Evolutionary conservation across 1,284 basidiomycete genomes (phyloP), one percentile per base, ranked within the genome.

Genomic region (Amylostereum chailletii): DNA sequence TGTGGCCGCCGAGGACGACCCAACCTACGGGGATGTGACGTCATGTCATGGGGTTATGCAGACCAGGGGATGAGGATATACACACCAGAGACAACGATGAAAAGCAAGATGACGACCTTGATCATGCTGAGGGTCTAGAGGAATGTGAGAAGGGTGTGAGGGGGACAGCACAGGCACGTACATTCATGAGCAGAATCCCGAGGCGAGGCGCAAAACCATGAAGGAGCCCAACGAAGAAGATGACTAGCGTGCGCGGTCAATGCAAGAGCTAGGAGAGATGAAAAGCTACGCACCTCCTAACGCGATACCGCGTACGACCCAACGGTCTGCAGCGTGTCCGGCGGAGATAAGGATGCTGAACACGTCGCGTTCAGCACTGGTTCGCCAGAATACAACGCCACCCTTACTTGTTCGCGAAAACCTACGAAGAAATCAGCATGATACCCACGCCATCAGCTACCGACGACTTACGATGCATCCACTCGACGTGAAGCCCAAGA

Each of bases 151-250:
- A 19, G 19, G 19, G 19, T 19, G 19, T 19, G 19, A 19, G 19
- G 19, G 19, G 19, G 19, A 19, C 19, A 19, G 19, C 19, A 19
- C 19, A 19, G 19, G 19, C 19, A 19, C 19, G 19, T 19, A 19
- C 19, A 19, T 86, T 60, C 86, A 83, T 7, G 89, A 63, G 4
- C 72, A 74, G 0, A 89, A 55, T 1, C 86, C 86, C 62, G 71
- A 74, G 40, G 73, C 72, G 32, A 79, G 65, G 43, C 71, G 67
- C 64, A 1, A 66, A 71, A 2, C 80, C 78, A 53, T 89, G 86
- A 2, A 83, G 65, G 27, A 80, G 29, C 48, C 81, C 67, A 44
- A 76, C 72, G 54, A 77, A 77, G 0, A 80, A 79, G 34, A 79
- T 63, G 58, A 71, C 74, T 75, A 38, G 8, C 47, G 19, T 19